These are phyloP conservation scores for Soucietia sequanensis DNA, from an alignment of 805 yeast genomes.

Conservation along the genomic window DNA sequence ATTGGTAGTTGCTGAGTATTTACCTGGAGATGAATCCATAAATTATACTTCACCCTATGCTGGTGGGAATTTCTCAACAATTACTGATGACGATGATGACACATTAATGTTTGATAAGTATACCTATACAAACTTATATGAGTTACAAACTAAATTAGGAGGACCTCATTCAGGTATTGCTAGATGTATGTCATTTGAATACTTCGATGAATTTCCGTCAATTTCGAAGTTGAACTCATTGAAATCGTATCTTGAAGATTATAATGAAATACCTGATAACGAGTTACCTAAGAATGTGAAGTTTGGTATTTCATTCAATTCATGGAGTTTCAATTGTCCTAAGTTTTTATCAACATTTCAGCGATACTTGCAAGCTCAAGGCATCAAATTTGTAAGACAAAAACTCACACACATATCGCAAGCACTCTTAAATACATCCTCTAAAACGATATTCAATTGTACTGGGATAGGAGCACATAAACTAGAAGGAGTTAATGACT, in stretches of 20 bases:
- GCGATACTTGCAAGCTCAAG: constrained; percentile 41
- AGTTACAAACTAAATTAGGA: constrained; percentile 48
- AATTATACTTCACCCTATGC: constrained; percentile 84
- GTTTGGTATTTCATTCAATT: constrained; percentile 54
- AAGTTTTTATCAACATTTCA: constrained; percentile 50
- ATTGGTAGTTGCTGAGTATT: constrained; percentile 58
- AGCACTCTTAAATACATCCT: constrained; percentile 38
- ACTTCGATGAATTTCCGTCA: constrained; percentile 53
- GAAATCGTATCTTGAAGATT: constrained; percentile 49
- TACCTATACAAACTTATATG: constrained; percentile 51
- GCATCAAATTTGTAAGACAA: constrained; percentile 50
- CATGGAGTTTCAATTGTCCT: constrained; percentile 78
- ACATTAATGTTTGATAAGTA: constrained; percentile 50
- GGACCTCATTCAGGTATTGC: constrained; percentile 55
- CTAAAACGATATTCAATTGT: constrained; percentile 66
- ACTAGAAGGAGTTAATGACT: constrained; percentile 66
- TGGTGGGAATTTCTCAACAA: constrained; percentile 40
- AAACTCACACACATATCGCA: constrained; percentile 55
- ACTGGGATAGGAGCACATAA: constrained; percentile 68
- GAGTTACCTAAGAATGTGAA: constrained; percentile 48
- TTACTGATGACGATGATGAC: constrained; percentile 53
- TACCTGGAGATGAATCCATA: constrained; percentile 78
- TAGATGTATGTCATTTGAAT: constrained; percentile 54
- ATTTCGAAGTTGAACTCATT: constrained; percentile 47
- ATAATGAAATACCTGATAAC: constrained; percentile 29